Conservation (phyloP, 1,284 basidiomycete genomes). For the Phlebopus sp. region DNA sequence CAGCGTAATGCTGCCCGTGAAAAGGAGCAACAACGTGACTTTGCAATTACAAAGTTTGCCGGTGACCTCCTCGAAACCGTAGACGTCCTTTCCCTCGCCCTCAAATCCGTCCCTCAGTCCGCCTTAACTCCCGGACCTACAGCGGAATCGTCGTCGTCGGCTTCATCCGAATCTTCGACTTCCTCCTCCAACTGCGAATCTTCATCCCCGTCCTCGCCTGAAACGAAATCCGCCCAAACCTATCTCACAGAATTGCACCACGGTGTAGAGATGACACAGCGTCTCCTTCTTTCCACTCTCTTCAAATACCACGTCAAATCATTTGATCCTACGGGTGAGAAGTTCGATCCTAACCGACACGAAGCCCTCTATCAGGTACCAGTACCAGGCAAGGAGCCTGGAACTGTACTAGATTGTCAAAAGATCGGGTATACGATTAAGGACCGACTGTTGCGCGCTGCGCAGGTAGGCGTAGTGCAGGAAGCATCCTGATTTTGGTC, state of each 20-base stretch:
- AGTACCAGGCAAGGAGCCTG: slow-evolving; percentile 84
- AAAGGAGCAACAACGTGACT: slow-evolving; percentile 90
- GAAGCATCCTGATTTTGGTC: slow-evolving; percentile 48
- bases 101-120: slow-evolving; percentile 78
- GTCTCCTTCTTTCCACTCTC: slow-evolving; percentile 85
- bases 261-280: slow-evolving; percentile 92
- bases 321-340: slow-evolving; percentile 89
- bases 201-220: slow-evolving; percentile 31
- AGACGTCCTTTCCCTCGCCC: slow-evolving; percentile 87
- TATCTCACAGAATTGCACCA: slow-evolving; percentile 74
- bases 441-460: slow-evolving; percentile 87
- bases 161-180: slow-evolving; percentile 29
- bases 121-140: slow-evolving; percentile 36
- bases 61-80: slow-evolving; percentile 87
- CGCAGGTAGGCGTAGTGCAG: slow-evolving; percentile 94
- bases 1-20: slow-evolving; percentile 89
- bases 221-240: slow-evolving; percentile 51
- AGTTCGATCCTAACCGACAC: slow-evolving; percentile 92
- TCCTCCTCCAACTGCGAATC: slow-evolving; percentile 21
- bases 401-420: slow-evolving; percentile 88
- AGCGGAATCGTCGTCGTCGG: slow-evolving; percentile 17
- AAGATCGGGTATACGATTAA: slow-evolving; percentile 94
- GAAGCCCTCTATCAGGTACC: slow-evolving; percentile 96
- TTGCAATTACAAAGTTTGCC: slow-evolving; percentile 91
- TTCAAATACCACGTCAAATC: slow-evolving; percentile 89